These are phyloP conservation scores for Psilocybe azurescens DNA, from an alignment of 768 basidiomycete species.

Conservation along the genomic window DNA sequence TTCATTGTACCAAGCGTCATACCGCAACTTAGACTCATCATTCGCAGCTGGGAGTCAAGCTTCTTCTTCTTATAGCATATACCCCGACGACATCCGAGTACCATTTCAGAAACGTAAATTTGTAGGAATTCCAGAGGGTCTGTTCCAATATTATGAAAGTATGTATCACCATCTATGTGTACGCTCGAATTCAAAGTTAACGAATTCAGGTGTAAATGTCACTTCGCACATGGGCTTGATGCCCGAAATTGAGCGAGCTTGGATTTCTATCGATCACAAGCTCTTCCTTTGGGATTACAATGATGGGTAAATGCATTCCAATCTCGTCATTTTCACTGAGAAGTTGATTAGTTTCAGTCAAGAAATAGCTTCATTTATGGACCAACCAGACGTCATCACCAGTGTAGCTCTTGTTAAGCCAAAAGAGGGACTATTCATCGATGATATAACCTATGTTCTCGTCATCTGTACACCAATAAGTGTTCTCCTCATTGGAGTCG, in stretches of 20 bases:
- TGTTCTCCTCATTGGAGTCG: conserved; percentile 84
- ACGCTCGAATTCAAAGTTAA: conserved; percentile 14
- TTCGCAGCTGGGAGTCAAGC: conserved; percentile 64
- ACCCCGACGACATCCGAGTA: conserved; percentile 77
- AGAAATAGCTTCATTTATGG: conserved; percentile 90
- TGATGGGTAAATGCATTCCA: conserved; percentile 70
- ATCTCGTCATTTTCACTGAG: background rate
- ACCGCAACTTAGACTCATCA: conserved; percentile 13
- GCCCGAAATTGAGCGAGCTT: conserved; percentile 92
- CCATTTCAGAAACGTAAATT: conserved; percentile 82
- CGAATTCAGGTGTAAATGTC: conserved; percentile 59
- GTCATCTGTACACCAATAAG: conserved; percentile 89
- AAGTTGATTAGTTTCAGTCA: conserved; percentile 50
- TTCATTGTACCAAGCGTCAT: conserved; percentile 12
- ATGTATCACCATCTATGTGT: conserved; percentile 25
- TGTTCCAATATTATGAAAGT: conserved; percentile 84
- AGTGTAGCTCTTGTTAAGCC: conserved; percentile 89
- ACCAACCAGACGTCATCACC: conserved; percentile 89
- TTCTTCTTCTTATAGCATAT: conserved; percentile 80
- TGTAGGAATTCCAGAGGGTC: conserved; percentile 75
- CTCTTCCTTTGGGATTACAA: conserved; percentile 97
- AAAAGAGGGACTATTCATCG: conserved; percentile 86
- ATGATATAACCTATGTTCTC: conserved; percentile 87
- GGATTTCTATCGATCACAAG: conserved; percentile 94
- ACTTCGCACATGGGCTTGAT: conserved; percentile 89